Evolutionary conservation across 2,329 filamentous ascomycete species (phyloP).

Genomic region (Cryoendolithus antarcticus): DNA sequence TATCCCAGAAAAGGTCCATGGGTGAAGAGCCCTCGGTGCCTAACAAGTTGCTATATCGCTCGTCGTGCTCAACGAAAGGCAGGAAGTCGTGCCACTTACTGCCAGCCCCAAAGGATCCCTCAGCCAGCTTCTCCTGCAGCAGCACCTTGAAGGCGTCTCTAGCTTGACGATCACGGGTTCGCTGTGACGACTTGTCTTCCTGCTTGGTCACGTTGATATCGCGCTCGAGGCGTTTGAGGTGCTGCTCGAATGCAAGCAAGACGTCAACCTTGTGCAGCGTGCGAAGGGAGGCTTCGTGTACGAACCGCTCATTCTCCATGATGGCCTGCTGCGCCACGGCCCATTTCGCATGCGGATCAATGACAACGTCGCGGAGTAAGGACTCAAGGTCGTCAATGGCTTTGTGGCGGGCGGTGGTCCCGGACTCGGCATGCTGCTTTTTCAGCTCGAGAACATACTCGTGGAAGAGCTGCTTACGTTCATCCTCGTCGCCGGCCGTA

Average conservation of each 20-base stretch:
- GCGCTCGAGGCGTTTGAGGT: constrained; percentile 85
- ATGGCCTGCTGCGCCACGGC: constrained; percentile 76
- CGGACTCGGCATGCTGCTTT: constrained; percentile 66
- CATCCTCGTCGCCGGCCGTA: constrained; percentile 73
- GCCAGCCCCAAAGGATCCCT: constrained; percentile 76
- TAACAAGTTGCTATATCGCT: constrained; percentile 70
- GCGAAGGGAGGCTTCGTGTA: constrained; percentile 73
- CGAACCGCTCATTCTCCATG: constrained; percentile 62
- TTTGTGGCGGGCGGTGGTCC: constrained; percentile 58
- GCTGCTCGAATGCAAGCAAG: constrained; percentile 83
- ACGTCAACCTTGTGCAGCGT: constrained; percentile 79
- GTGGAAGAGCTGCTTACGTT: constrained; percentile 81
- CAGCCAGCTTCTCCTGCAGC: constrained; percentile 58
- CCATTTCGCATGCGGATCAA: constrained; percentile 94
- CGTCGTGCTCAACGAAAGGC: constrained; percentile 63
- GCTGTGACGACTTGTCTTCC: constrained; percentile 69
- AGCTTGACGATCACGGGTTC: constrained; percentile 71
- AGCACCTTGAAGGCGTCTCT: constrained; percentile 70
- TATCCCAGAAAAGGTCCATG: constrained; percentile 90
- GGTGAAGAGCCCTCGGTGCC: constrained; percentile 54
- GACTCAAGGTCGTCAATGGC: constrained; percentile 74
- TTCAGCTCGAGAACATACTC: constrained; percentile 83
- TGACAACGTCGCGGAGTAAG: constrained; percentile 64
- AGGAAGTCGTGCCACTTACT: constrained; percentile 80
- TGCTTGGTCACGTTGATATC: constrained; percentile 85